Percentiles rank a stretch among this genome's conserved stretches.
phyloP scores from a whole-genome alignment of 202 grass and related monocot species.

The Setaria viridis region DNA sequence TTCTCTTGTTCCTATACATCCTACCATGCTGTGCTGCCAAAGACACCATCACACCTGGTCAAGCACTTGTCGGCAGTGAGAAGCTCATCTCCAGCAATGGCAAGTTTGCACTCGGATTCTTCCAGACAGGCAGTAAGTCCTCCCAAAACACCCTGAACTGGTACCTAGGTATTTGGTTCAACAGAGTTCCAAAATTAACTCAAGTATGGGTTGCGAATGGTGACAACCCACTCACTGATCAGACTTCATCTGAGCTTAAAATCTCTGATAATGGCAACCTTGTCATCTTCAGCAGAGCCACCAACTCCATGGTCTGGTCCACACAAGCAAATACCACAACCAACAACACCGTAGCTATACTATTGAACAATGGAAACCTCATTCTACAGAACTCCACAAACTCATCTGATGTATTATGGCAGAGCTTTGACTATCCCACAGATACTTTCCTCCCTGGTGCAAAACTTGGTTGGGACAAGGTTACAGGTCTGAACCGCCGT shows the following conservation, averaged over 20 bases:
- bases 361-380: conserved; percentile 30
- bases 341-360: conserved; percentile 31
- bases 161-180: conserved; percentile 66
- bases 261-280: conserved; percentile 61
- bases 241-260: conserved; percentile 19
- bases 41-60: conserved; percentile 25
- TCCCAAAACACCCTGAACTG: conserved; percentile 6
- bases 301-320: conserved; percentile 52
- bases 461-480: conserved; percentile 29
- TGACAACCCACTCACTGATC: conserved; percentile 37
- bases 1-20: conserved; percentile 5
- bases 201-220: conserved; percentile 66
- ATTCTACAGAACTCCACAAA: conserved; percentile 16
- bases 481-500: conserved; percentile 35
- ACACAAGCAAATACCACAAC: conserved; percentile 39
- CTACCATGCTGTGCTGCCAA: neutral
- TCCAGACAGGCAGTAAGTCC: conserved; percentile 32
- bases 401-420: conserved; percentile 32
- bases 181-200: conserved; percentile 42
- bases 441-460: conserved; percentile 36
- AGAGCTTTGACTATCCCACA: conserved; percentile 44
- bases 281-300: conserved; percentile 48
- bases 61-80: conserved; percentile 2
- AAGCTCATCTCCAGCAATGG: conserved; percentile 44
- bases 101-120: conserved; percentile 44